Conservation (phyloP, 768 basidiomycete species). For the Tulasnella sp. region DNA sequence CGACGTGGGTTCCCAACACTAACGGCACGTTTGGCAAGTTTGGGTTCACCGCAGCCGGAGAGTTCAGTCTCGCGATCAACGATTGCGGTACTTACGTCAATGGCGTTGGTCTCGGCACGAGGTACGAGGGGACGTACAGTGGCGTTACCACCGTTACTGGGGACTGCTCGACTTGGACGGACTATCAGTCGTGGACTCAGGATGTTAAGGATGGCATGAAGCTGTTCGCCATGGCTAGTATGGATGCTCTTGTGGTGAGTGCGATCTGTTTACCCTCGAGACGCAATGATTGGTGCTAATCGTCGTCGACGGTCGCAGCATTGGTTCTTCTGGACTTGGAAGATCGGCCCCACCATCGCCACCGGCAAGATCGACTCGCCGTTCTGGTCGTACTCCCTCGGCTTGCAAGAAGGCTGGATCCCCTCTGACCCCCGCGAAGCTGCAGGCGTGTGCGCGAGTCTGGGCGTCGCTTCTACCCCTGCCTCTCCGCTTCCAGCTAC, state of each 20-base stretch:
- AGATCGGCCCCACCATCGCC: slow-evolving; percentile 50
- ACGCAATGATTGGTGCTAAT: background rate
- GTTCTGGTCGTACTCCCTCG: slow-evolving; percentile 60
- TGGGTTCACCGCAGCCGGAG: slow-evolving; percentile 64
- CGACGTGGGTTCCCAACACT: slow-evolving; percentile 2
- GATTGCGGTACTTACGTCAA: slow-evolving; percentile 45
- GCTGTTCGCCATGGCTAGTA: slow-evolving; percentile 41
- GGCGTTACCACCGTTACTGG: slow-evolving; percentile 22
- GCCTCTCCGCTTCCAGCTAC: slow-evolving; percentile 45
- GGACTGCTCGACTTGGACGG: slow-evolving; percentile 33
- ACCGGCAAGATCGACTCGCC: slow-evolving; percentile 37
- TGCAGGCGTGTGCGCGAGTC: slow-evolving; percentile 36
- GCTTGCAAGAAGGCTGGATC: slow-evolving; percentile 63
- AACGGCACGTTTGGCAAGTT: slow-evolving; percentile 37
- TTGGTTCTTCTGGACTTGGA: slow-evolving; percentile 77
- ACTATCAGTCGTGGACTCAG: slow-evolving; percentile 42
- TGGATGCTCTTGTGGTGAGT: slow-evolving; percentile 44
- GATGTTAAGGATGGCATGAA: slow-evolving; percentile 41
- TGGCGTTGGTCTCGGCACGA: slow-evolving; percentile 30
- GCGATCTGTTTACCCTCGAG: background rate
- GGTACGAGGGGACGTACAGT: slow-evolving; percentile 32
- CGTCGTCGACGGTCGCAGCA: slow-evolving; percentile 23
- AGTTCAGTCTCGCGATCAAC: slow-evolving; percentile 58
- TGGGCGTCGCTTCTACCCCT: slow-evolving; percentile 36
- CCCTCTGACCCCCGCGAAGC: slow-evolving; percentile 58